Evolutionary conservation across 176 grass and related monocot genomes (phyloP).

Genomic region (Carex pumila): DNA sequence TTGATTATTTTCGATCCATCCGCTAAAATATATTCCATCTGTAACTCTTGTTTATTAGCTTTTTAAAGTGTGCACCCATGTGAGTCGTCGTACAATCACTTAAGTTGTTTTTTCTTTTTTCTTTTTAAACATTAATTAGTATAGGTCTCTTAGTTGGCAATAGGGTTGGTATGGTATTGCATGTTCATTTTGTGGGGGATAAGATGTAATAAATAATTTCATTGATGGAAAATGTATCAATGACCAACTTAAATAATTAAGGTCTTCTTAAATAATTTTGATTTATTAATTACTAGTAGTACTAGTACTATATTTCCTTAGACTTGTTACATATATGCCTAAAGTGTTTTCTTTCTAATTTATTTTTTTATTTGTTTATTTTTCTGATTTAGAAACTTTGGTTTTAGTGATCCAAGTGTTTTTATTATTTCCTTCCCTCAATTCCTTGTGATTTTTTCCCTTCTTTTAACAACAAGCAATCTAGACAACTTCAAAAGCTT

Average conservation of each 20-base stretch:
- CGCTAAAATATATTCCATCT: neutral
- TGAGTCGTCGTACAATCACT: neutral
- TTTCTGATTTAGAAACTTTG: no score
- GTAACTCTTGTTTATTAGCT: neutral
- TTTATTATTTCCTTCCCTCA: neutral
- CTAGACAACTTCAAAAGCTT: neutral
- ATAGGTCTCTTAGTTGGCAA: neutral
- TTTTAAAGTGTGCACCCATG: neutral
- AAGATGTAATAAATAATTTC: neutral
- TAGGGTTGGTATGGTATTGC: neutral
- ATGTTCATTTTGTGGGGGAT: neutral
- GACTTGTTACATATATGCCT: neutral
- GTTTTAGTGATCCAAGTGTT: no score
- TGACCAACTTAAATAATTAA: neutral
- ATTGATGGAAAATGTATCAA: neutral
- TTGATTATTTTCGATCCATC: neutral
- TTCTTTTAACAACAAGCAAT: neutral
- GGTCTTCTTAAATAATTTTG: neutral
- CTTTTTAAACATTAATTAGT: neutral
- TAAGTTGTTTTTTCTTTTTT: neutral
- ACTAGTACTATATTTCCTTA: neutral
- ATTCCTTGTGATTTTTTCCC: neutral
- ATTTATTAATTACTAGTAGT: no score
- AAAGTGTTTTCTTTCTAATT: no score
- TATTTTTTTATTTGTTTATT: no score